Conservation (phyloP, 345 rosid species). For the Euphorbia peplus region DNA sequence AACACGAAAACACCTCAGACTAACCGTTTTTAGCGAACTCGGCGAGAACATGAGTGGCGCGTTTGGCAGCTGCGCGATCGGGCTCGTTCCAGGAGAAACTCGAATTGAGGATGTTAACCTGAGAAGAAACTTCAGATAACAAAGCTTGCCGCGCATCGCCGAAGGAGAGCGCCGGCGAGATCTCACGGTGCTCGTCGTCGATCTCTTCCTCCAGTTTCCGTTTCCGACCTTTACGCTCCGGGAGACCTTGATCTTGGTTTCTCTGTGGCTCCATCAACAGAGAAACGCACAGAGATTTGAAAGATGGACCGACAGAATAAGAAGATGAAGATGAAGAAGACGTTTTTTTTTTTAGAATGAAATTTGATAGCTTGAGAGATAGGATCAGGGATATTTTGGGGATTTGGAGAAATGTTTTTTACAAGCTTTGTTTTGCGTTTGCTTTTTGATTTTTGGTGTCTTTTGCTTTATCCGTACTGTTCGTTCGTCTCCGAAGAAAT, state of each 20-base stretch:
- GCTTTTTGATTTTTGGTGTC: neutral
- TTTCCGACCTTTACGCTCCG: constrained; percentile 92
- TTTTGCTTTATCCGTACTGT: neutral
- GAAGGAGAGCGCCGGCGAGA: constrained; percentile 35
- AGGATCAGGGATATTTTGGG: constrained; percentile 51
- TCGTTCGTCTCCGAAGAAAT: constrained; percentile 2
- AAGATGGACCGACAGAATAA: constrained; percentile 27
- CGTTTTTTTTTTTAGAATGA: constrained; percentile 17
- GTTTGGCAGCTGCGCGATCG: constrained; percentile 95
- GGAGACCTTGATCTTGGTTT: constrained; percentile 53
- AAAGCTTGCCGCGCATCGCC: constrained; percentile 62
- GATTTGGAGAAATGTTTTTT: constrained; percentile 10
- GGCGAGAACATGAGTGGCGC: constrained; percentile 94
- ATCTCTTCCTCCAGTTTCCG: constrained; percentile 82
- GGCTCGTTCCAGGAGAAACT: constrained; percentile 81
- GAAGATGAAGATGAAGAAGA: no score
- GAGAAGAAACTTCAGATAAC: constrained; percentile 60
- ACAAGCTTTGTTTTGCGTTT: neutral
- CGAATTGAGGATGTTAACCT: constrained; percentile 64
- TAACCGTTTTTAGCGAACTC: constrained; percentile 96
- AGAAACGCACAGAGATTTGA: constrained; percentile 15
- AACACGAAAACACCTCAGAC: neutral
- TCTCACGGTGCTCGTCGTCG: constrained; percentile 47
- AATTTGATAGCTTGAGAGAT: constrained; percentile 33
- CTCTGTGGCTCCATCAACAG: constrained; percentile 49